Evolutionary conservation across 2,329 filamentous ascomycete species (phyloP).

Genomic region (Seiridium unicorne): DNA sequence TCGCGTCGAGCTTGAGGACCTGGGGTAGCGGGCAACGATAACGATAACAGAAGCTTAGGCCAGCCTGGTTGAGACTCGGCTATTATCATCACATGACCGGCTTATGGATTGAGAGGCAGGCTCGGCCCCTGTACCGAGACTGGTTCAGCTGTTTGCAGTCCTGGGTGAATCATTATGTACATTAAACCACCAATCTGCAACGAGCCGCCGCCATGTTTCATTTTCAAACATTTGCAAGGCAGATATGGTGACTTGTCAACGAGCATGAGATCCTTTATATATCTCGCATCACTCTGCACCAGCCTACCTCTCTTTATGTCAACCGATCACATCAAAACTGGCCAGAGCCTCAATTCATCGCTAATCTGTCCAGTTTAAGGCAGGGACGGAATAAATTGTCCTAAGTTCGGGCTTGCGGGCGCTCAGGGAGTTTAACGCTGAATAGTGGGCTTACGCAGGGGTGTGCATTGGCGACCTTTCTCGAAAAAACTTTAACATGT

Average conservation of each 20-base stretch:
- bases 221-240: not conserved
- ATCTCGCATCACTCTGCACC: too few species aligned
- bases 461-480: not conserved
- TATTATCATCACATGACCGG: not conserved
- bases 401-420: not conserved
- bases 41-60: not conserved
- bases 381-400: not conserved
- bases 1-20: not conserved
- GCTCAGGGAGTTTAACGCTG: not conserved
- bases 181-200: too few species aligned
- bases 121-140: not conserved
- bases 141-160: not conserved
- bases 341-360: too few species aligned
- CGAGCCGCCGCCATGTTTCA: not conserved
- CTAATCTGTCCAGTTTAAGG: too few species aligned
- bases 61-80: not conserved
- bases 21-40: not conserved
- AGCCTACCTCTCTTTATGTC: too few species aligned
- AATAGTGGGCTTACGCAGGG: not conserved
- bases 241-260: too few species aligned
- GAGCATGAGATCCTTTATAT: too few species aligned
- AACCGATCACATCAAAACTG: too few species aligned
- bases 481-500: not conserved
- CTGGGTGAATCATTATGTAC: too few species aligned
- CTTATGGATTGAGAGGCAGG: too few species aligned